Evolutionary conservation across 306 rosid genomes (phyloP), one percentile per base, ranked within the genome.

Genomic region (Prunus dulcis): DNA sequence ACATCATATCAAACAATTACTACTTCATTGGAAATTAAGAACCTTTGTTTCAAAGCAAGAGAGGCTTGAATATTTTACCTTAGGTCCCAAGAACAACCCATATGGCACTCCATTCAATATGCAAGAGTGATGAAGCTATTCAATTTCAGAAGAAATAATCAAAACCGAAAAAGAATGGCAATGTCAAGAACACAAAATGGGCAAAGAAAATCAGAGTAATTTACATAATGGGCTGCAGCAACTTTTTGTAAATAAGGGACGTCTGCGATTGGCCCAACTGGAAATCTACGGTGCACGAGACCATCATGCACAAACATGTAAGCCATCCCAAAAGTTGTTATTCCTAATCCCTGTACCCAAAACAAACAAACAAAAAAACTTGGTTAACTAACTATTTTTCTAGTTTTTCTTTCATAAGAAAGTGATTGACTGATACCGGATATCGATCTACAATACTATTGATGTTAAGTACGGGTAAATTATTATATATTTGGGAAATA

Each of bases 301-400:
- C 98, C 98, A 27, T 93, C 98, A n/a, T 93, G 98, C 12, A 93
- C 96, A 75, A 91, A 90, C 98, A 93, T 93, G 79, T 93, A 93
- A 19, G 98, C 98, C 83, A 93, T 90, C 13, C 98, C 98, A 80
- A 91, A 93, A 11, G 85, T 85, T 0, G 97, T 93, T 62, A 93
- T 91, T 64, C 98, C 98, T 27, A 93, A 83, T 67, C 98, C 97
- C 98, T 93, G 80, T 53, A 20, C 19, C 2, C 47, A 64, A 34
- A 14, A 8, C 20, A 27, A 30, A 38, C 43, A 38, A 38, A 38
- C 43, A 38, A 38, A 38, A 38, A 38, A 38, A 38, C 43, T 38
- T 38, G 9, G 43, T 38, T 38, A 38, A 38, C 9, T 7, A 7
- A 38, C 43, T 7, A 6, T 38, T 38, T 38, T 38, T 38, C 2